Evolutionary conservation across 306 rosid genomes (phyloP).

Genomic region (Cyamopsis tetragonoloba): DNA sequence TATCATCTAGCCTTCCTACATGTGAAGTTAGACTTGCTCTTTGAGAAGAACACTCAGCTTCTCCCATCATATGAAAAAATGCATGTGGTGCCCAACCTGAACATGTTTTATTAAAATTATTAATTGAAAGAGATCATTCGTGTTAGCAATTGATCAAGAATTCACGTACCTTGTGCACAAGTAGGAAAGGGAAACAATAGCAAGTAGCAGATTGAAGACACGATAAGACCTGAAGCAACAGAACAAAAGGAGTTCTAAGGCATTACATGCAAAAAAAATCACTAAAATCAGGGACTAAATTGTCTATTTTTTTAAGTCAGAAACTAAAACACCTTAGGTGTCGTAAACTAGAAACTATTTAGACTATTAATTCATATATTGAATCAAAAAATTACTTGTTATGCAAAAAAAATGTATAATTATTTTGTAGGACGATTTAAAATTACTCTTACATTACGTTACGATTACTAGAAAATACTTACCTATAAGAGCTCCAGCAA

Average conservation of each 20-base stretch:
- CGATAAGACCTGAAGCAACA: constrained; percentile 37
- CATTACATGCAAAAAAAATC: neutral
- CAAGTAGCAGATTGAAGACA: constrained; percentile 38
- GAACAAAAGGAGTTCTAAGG: neutral
- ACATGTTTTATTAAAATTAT: no score
- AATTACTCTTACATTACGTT: neutral
- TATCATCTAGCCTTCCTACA: neutral
- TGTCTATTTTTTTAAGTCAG: no score
- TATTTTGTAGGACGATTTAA: no score
- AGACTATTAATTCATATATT: no score
- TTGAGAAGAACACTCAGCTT: neutral
- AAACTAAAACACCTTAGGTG: no score
- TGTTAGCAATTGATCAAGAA: neutral
- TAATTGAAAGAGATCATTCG: no score
- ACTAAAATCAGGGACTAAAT: no score
- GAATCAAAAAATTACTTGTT: no score
- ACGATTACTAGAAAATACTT: neutral
- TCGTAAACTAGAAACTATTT: no score
- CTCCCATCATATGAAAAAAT: constrained; percentile 29
- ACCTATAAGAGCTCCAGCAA: constrained; percentile 49
- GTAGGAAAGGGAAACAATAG: constrained; percentile 51
- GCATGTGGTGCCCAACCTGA: constrained; percentile 61
- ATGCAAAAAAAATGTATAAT: no score
- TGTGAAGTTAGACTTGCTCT: neutral
- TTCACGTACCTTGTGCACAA: constrained; percentile 22